Evolutionary conservation across 2,329 filamentous ascomycete species (phyloP).

Genomic region (Aspergillus novoparasiticus): DNA sequence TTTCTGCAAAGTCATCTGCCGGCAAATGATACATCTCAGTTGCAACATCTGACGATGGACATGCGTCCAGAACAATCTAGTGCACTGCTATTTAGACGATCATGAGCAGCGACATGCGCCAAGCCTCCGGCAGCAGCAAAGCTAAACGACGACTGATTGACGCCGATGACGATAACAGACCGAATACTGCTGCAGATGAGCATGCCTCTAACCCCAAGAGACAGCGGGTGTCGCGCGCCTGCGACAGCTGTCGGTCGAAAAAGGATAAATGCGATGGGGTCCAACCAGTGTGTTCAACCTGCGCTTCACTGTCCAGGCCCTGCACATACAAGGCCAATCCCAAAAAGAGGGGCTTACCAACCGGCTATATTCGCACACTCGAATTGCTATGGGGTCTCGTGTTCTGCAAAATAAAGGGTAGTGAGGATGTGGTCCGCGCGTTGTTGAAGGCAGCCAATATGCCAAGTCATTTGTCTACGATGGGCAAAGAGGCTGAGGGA

Average conservation of each 20-base stretch:
- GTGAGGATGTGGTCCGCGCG: constrained; percentile 59
- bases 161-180: constrained; percentile 32
- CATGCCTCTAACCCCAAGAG: constrained; percentile 52
- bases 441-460: constrained; percentile 54
- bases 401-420: constrained; percentile 63
- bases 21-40: constrained; percentile 34
- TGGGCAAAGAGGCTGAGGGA: constrained; percentile 47
- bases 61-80: constrained; percentile 29
- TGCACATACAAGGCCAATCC: constrained; percentile 74
- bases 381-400: constrained; percentile 70
- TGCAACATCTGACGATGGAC: constrained; percentile 28
- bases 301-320: constrained; percentile 61
- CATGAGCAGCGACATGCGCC: constrained; percentile 38
- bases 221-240: constrained; percentile 68
- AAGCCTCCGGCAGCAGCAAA: constrained; percentile 32
- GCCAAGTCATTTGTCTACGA: constrained; percentile 35
- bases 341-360: constrained; percentile 76
- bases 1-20: constrained; percentile 22
- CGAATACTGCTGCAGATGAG: constrained; percentile 30
- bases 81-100: constrained; percentile 30
- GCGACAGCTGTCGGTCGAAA: constrained; percentile 67
- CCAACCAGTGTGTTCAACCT: constrained; percentile 68
- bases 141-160: constrained; percentile 35
- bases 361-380: constrained; percentile 76
- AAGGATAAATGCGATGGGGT: constrained; percentile 74